These are phyloP conservation scores for Lodderomyces margitis DNA, from an alignment of 1,139 yeast species.

Conservation along the genomic window DNA sequence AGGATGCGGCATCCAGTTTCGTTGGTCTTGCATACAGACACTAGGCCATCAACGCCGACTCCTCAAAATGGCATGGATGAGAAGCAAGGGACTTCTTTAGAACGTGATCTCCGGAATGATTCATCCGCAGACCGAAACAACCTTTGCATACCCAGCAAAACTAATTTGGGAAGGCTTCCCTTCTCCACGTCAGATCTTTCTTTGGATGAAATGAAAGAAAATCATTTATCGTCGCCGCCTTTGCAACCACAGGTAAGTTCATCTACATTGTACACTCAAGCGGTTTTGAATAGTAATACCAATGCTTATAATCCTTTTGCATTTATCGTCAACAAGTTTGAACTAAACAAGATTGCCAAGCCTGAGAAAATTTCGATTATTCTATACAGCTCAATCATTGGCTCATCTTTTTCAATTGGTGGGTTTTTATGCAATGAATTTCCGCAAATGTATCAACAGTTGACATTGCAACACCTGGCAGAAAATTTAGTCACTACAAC, in stretches of 20 bases:
- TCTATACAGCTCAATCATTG: constrained; percentile 37
- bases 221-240: constrained; percentile 8
- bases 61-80: neutral
- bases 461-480: constrained; percentile 7
- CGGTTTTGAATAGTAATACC: constrained; percentile 19
- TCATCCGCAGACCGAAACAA: neutral
- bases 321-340: constrained; percentile 14
- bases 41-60: constrained; percentile 19
- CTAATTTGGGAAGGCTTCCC: constrained; percentile 20
- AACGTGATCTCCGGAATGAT: no score
- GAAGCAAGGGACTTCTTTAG: no score
- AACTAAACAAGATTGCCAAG: constrained; percentile 23
- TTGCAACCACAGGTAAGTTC: neutral
- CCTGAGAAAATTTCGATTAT: constrained; percentile 42
- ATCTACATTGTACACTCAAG: constrained; percentile 9
- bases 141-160: neutral
- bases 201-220: constrained; percentile 25
- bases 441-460: constrained; percentile 16
- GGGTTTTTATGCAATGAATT: constrained; percentile 36
- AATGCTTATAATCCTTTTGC: constrained; percentile 24
- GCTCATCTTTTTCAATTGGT: constrained; percentile 29
- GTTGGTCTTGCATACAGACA: constrained; percentile 29
- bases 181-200: constrained; percentile 35
- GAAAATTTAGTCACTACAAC: constrained; percentile 18
- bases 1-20: constrained; percentile 23